Conservation (phyloP, 2,329 filamentous ascomycete genomes). For the Scorias spongiosa region DNA sequence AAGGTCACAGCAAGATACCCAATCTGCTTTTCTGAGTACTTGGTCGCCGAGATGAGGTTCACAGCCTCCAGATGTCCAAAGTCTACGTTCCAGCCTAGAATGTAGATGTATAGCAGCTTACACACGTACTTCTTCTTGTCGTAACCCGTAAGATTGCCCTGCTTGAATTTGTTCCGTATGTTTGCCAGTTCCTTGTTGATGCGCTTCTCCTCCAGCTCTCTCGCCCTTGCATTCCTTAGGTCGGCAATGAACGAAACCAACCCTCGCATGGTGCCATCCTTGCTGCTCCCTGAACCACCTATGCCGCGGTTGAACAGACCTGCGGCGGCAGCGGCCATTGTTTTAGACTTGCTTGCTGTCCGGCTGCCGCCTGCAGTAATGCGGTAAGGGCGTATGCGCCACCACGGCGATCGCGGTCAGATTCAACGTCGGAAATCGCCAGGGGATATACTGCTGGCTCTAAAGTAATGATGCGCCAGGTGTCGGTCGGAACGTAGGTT, state of each 20-base stretch:
- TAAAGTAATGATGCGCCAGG: too few species aligned
- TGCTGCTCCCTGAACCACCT: conserved; percentile 9
- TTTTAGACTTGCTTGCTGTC: neutral
- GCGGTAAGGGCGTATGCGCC: too few species aligned
- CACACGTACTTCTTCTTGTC: conserved; percentile 99
- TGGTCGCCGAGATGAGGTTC: conserved; percentile 88
- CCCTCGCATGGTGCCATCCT: conserved; percentile 35
- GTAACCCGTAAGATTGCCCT: conserved; percentile 73
- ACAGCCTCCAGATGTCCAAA: conserved; percentile 97
- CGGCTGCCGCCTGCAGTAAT: neutral
- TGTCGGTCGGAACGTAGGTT: too few species aligned
- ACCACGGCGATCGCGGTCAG: too few species aligned
- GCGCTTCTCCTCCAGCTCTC: conserved; percentile 94
- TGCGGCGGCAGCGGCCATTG: conserved; percentile 12
- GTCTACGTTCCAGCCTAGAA: conserved; percentile 96
- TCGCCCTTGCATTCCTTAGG: conserved; percentile 79
- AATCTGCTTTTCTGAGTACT: conserved; percentile 99
- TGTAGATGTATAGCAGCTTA: conserved; percentile 99
- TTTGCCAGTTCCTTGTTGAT: conserved; percentile 99
- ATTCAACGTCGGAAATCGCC: too few species aligned
- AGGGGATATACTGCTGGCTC: too few species aligned
- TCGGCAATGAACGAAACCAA: conserved; percentile 98
- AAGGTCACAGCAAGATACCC: conserved; percentile 94
- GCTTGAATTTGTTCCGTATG: conserved; percentile 96
- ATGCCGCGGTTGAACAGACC: conserved; percentile 22